phyloP scores from a whole-genome alignment of 2,329 filamentous ascomycete species.

The Calonectria montana region DNA sequence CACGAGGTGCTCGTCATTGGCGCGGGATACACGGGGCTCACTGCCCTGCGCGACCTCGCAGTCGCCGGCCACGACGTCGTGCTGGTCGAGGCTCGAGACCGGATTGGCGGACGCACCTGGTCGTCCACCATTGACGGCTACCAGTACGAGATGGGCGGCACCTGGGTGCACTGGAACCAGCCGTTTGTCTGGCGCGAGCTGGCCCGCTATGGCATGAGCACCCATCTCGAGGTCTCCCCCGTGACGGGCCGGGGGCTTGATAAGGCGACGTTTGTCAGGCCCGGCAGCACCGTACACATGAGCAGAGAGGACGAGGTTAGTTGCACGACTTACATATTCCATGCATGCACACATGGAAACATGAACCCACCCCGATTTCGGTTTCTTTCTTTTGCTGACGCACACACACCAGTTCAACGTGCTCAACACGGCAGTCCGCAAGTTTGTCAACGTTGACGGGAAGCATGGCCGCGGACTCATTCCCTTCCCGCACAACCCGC shows the following conservation, averaged over 20 bases:
- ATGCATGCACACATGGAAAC: neutral
- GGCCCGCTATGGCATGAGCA: conserved; percentile 24
- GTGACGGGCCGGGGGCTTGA: conserved; percentile 24
- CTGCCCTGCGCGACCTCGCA: conserved; percentile 19
- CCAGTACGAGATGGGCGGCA: conserved; percentile 25
- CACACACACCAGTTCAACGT: neutral
- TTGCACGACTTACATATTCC: neutral
- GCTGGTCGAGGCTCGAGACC: conserved; percentile 19
- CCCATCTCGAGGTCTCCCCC: conserved; percentile 19
- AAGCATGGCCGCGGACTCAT: conserved; percentile 15
- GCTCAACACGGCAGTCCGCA: conserved; percentile 17
- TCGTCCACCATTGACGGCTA: conserved; percentile 20
- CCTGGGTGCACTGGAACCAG: conserved; percentile 28
- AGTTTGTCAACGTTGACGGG: conserved; percentile 27
- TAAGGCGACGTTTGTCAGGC: conserved; percentile 20
- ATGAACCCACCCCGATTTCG: neutral
- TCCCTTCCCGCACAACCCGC: conserved; percentile 26
- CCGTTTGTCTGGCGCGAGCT: conserved; percentile 28
- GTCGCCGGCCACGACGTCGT: conserved; percentile 19
- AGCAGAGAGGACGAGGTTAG: conserved; percentile 23
- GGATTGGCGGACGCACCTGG: conserved; percentile 21
- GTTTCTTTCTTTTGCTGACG: neutral
- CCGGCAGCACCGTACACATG: conserved; percentile 9
- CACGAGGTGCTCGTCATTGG: conserved; percentile 27
- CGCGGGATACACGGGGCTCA: conserved; percentile 25